Evolutionary conservation across 169 alveolate species (phyloP).

Genomic region (Plasmodium vivax): DNA sequence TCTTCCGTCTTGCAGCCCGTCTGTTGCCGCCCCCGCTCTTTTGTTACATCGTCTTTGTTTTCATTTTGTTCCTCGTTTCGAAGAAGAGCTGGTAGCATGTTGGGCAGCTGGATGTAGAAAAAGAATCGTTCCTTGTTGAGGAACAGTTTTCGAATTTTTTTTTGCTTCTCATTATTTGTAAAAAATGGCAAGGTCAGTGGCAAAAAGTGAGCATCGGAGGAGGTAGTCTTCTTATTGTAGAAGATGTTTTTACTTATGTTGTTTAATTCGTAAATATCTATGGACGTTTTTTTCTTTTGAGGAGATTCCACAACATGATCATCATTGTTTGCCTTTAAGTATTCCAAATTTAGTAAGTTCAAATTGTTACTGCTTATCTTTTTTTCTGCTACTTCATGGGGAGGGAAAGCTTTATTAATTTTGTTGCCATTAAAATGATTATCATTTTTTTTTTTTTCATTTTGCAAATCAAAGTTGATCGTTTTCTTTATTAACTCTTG

Average conservation of each 20-base stretch:
- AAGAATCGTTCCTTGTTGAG: constrained; percentile 30
- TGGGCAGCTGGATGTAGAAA: constrained; percentile 64
- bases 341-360: constrained; percentile 14
- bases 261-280: constrained; percentile 61
- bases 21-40: background rate
- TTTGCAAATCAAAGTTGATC: constrained; percentile 27
- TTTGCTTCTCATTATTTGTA: constrained; percentile 45
- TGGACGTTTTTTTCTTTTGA: constrained; percentile 44
- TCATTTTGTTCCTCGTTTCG: constrained; percentile 23
- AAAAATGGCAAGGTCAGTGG: constrained; percentile 72
- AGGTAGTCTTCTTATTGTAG: constrained; percentile 49
- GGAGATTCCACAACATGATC: constrained; percentile 2
- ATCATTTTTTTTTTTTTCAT: constrained; percentile 18
- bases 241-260: constrained; percentile 74
- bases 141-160: constrained; percentile 36
- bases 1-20: background rate
- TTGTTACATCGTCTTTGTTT: background rate
- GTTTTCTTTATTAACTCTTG: constrained; percentile 67
- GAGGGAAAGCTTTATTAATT: constrained; percentile 18
- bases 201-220: constrained; percentile 58
- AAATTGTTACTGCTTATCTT: constrained; percentile 12
- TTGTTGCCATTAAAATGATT: constrained; percentile 20
- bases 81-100: constrained; percentile 68
- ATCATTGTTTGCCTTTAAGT: constrained; percentile 3
- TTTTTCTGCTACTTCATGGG: constrained; percentile 6